phyloP scores from a whole-genome alignment of 805 yeast species.

The Blastobotrys terrestris region DNA sequence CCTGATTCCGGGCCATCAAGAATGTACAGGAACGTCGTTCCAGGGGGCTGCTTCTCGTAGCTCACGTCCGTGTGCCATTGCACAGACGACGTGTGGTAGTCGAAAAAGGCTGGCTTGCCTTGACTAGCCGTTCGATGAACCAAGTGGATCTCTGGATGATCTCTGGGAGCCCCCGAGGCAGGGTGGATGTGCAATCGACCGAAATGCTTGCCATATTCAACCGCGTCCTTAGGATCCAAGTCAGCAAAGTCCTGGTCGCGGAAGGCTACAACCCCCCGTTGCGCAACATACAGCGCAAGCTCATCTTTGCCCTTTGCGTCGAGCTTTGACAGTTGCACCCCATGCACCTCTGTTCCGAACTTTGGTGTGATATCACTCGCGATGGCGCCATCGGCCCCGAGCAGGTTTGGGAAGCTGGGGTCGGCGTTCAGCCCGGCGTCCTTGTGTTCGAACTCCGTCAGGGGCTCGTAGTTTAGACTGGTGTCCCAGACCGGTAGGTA shows the following conservation, averaged over 20 bases:
- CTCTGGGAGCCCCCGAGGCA: conserved; percentile 62
- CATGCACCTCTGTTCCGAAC: conserved; percentile 59
- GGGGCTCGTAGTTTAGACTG: conserved; percentile 44
- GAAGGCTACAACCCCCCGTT: conserved; percentile 67
- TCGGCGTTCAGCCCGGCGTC: conserved; percentile 71
- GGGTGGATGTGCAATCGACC: conserved; percentile 73
- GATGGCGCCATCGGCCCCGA: conserved; percentile 23
- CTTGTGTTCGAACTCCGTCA: conserved; percentile 47
- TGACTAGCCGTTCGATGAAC: conserved; percentile 45
- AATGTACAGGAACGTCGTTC: conserved; percentile 58
- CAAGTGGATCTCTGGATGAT: conserved; percentile 54
- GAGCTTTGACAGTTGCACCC: conserved; percentile 55
- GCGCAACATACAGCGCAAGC: conserved; percentile 61
- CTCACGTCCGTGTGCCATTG: conserved; percentile 71
- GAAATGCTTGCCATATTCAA: conserved; percentile 53
- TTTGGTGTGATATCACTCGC: conserved; percentile 51
- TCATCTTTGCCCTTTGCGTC: conserved; percentile 56
- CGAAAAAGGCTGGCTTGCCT: conserved; percentile 24
- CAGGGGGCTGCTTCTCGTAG: conserved; percentile 69
- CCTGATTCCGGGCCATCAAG: conserved; percentile 58
- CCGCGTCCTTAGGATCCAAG: conserved; percentile 24
- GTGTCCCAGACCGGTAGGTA: conserved; percentile 69
- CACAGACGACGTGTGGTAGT: conserved; percentile 23
- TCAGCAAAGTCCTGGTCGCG: conserved; percentile 63
- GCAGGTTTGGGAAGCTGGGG: conserved; percentile 45